phyloP scores from a whole-genome alignment of 176 grass and related monocot genomes.

The Zoysia pacifica region DNA sequence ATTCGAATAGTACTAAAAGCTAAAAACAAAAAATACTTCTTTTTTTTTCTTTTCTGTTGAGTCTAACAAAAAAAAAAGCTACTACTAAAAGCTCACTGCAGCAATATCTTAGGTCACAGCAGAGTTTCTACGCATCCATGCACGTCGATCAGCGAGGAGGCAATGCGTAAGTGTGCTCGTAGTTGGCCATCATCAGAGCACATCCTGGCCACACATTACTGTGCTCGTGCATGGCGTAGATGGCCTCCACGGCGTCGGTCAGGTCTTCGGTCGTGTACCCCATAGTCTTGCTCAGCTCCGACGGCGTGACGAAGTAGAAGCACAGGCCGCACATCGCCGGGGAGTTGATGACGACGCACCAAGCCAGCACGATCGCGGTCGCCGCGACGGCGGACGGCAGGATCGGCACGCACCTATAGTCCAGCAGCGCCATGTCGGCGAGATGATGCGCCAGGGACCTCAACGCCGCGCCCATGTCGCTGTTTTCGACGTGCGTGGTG shows the following conservation, averaged over 20 bases:
- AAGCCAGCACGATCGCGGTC: constrained; percentile 19
- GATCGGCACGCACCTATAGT: background rate
- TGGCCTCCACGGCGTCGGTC: background rate
- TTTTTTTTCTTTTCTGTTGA: too few species aligned
- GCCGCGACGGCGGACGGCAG: constrained; percentile 29
- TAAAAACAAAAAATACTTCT: too few species aligned
- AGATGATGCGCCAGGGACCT: background rate
- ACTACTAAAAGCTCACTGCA: too few species aligned
- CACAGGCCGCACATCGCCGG: too few species aligned
- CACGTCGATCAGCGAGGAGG: background rate
- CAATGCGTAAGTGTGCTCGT: background rate
- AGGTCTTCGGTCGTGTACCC: background rate
- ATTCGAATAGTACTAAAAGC: too few species aligned
- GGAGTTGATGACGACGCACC: too few species aligned
- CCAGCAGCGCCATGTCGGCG: background rate
- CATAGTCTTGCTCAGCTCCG: background rate
- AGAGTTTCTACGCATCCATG: background rate
- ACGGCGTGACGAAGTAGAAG: too few species aligned
- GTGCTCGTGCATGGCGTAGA: background rate
- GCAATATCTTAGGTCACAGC: background rate
- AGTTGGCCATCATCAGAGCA: background rate
- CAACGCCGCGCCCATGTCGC: background rate
- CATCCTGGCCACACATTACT: background rate
- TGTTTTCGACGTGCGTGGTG: background rate
- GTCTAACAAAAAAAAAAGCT: too few species aligned